Percentiles rank a stretch among this genome's conserved stretches.
These are phyloP conservation scores for Wickerhamomyces sp. DNA, from an alignment of 1,139 yeast species.

Conservation along the genomic window DNA sequence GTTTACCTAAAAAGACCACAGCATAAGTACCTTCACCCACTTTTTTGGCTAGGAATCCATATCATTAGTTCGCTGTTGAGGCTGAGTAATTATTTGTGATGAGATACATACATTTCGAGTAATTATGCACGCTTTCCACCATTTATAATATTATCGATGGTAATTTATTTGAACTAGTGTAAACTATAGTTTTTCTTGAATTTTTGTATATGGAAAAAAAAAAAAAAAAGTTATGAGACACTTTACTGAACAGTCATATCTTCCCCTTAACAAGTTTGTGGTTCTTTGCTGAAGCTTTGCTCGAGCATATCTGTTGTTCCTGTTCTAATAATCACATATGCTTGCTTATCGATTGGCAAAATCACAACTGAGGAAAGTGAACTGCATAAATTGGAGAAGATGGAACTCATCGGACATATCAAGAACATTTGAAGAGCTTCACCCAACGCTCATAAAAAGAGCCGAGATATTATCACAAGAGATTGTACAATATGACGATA, in stretches of 20 bases:
- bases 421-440: conserved; percentile 34
- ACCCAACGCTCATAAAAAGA: conserved; percentile 59
- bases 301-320: no score
- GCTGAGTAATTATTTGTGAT: no score
- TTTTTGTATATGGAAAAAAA: no score
- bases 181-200: no score
- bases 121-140: conserved; percentile 1
- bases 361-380: neutral
- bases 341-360: neutral
- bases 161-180: no score
- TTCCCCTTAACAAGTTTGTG: no score
- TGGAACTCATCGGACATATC: conserved; percentile 6
- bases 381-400: conserved; percentile 1
- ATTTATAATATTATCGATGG: no score
- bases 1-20: conserved; percentile 83
- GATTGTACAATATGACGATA: conserved; percentile 41
- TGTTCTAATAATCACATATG: no score
- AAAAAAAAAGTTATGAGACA: no score
- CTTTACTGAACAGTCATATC: no score
- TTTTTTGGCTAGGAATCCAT: conserved; percentile 53
- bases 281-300: no score
- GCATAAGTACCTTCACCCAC: conserved; percentile 99
- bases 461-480: conserved; percentile 54
- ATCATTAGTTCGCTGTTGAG: no score
- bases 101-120: conserved; percentile 5